A percentile compares a stretch with the other conserved stretches of the same genome.
phyloP scores from a whole-genome alignment of 2,329 filamentous ascomycete genomes.

The Trichoderma sp. region DNA sequence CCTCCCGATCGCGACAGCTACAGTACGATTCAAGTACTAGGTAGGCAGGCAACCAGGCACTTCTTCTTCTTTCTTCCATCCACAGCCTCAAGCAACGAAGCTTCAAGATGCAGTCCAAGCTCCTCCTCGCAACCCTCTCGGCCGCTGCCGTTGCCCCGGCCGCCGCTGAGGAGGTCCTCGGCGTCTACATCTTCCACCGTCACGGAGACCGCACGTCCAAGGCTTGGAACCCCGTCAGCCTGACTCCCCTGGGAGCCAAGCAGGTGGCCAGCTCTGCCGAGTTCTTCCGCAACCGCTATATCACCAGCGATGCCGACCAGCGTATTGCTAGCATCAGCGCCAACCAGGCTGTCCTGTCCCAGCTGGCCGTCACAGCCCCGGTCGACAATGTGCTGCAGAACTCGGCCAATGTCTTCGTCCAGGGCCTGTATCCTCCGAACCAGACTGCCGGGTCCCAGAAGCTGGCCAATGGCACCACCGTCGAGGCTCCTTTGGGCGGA shows the following conservation, averaged over 20 bases:
- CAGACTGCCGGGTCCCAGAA: slow-evolving; percentile 50
- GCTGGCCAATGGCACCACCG: slow-evolving; percentile 66
- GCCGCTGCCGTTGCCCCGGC: slow-evolving; percentile 38
- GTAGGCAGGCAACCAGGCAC: background rate
- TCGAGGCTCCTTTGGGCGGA: slow-evolving; percentile 68
- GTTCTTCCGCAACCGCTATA: slow-evolving; percentile 76
- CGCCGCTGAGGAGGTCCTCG: slow-evolving; percentile 67
- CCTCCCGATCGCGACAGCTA: background rate
- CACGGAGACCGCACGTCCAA: slow-evolving; percentile 89
- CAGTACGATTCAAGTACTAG: background rate
- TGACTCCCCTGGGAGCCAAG: slow-evolving; percentile 77
- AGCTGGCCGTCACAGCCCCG: slow-evolving; percentile 71
- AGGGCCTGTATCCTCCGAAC: slow-evolving; percentile 82
- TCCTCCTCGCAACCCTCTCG: slow-evolving; percentile 32
- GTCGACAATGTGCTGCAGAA: slow-evolving; percentile 74
- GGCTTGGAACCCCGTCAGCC: slow-evolving; percentile 62
- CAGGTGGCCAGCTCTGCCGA: slow-evolving; percentile 70
- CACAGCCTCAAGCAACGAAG: background rate
- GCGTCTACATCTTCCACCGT: slow-evolving; percentile 82
- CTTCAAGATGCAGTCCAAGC: slow-evolving; percentile 39
- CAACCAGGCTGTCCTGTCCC: slow-evolving; percentile 63
- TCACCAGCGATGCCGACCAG: slow-evolving; percentile 53
- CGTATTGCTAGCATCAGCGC: slow-evolving; percentile 64
- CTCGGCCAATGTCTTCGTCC: slow-evolving; percentile 76
- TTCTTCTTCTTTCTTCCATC: background rate